Percentiles rank a stretch among this genome's conserved stretches.
These are phyloP conservation scores for Acanthamoeba healyi DNA, from an alignment of 208 protist genomes.

Conservation along the genomic window DNA sequence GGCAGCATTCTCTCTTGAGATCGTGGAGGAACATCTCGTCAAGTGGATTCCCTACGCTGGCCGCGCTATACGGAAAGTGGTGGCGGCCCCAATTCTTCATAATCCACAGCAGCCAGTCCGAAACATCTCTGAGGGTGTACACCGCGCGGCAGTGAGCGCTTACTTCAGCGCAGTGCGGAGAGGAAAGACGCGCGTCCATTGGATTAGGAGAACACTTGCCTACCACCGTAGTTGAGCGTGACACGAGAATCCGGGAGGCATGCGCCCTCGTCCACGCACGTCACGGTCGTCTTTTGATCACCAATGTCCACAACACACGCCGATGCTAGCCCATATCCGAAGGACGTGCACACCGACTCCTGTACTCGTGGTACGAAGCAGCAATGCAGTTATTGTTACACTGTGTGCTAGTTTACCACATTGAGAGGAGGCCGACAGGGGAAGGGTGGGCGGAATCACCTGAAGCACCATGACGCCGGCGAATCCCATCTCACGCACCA, in stretches of 20 bases:
- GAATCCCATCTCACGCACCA: constrained; percentile 6
- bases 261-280: constrained; percentile 66
- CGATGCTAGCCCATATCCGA: constrained; percentile 37
- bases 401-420: not conserved
- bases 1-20: constrained; percentile 67
- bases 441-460: not conserved
- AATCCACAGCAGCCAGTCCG: constrained; percentile 56
- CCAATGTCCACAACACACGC: constrained; percentile 71
- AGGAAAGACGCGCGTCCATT: not conserved
- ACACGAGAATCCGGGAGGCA: constrained; percentile 30
- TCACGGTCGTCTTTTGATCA: constrained; percentile 62
- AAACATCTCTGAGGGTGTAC: not conserved
- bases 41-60: not conserved
- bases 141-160: too few species aligned
- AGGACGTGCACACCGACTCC: constrained; percentile 67
- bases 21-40: constrained; percentile 35
- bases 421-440: not conserved
- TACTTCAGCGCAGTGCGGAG: too few species aligned
- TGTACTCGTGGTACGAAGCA: not conserved
- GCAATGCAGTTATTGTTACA: not conserved
- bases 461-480: constrained; percentile 11
- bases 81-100: constrained; percentile 23
- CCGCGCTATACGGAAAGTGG: constrained; percentile 14
- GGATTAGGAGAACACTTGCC: not conserved
- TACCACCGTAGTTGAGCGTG: not conserved